These are phyloP conservation scores for Physaria fendleri DNA, from an alignment of 345 rosid genomes.

Conservation along the genomic window DNA sequence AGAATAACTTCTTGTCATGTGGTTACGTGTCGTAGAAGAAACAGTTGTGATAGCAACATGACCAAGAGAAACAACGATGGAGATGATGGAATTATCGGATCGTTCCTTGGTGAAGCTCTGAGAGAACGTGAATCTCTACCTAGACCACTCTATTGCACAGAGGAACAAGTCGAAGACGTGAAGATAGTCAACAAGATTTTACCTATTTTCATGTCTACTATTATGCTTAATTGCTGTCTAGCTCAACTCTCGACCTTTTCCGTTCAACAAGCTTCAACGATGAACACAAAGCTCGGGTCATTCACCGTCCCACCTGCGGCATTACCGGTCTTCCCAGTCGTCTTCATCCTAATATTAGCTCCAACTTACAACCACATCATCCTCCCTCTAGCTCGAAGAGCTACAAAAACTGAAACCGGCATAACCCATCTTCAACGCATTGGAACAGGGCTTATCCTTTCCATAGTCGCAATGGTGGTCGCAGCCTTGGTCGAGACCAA, in stretches of 20 bases:
- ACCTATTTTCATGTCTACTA: constrained; percentile 79
- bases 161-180: constrained; percentile 57
- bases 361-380: constrained; percentile 62
- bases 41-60: constrained; percentile 18
- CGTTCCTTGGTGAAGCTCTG: constrained; percentile 44
- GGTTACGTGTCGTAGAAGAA: constrained; percentile 34
- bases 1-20: constrained; percentile 32
- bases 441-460: constrained; percentile 69
- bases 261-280: constrained; percentile 85
- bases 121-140: constrained; percentile 17
- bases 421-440: constrained; percentile 74
- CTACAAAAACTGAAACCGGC: constrained; percentile 61
- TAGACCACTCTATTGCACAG: constrained; percentile 43
- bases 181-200: constrained; percentile 53
- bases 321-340: constrained; percentile 75
- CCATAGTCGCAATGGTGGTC: constrained; percentile 68
- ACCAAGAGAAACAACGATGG: constrained; percentile 4
- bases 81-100: constrained; percentile 21
- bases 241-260: constrained; percentile 94
- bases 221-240: constrained; percentile 88
- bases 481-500: constrained; percentile 77
- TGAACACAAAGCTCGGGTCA: constrained; percentile 71
- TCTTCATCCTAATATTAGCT: constrained; percentile 73
- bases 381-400: constrained; percentile 53
- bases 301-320: constrained; percentile 81